Evolutionary conservation across 139 green algal species (phyloP), one percentile per base, ranked within the genome.

Genomic region (Chlamydomonas sp.): DNA sequence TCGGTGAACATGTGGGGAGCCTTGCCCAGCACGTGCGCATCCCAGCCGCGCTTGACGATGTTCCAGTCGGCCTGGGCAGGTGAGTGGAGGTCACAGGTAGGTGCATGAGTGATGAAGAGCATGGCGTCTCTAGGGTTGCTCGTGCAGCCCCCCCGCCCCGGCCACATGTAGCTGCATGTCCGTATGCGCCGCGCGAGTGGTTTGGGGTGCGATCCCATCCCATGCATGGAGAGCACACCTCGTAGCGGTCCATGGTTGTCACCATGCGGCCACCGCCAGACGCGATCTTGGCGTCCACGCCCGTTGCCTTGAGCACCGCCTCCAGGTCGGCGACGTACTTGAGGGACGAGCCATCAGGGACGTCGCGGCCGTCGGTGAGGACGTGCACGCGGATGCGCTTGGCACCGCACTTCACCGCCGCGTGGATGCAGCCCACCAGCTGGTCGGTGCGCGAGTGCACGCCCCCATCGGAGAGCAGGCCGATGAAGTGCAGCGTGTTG

Each of bases 241-340:
- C 93, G 69, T 97, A 98, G 34, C 93, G 85, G 67, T 98, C 93
- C 93, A 98, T 98, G 61, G 91, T 97, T 33, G 97, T 87, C 36
- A 78, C 26, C 93, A 98, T 98, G 76, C 93, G 84, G 2, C 93
- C 93, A 35, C 93, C 93, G 30, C 93, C 93, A 3, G 87, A 95
- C 0, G 93, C 93, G 69, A 98, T 95, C 54, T 83, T 82, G 16
- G 83, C 89, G 72, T 98, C 93, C 58, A 67, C 58, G 36, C 71
- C 76, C 28, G 65, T 58, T 10, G 74, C 65, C 59, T 71, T 66
- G 3, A 97, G 73, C 65, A 90, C 82, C 24, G 76, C 78, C 74
- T 94, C 82, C 71, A 97, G 80, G 65, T 89, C 58, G 33, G 70
- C 49, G 5, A 93, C 66, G 58, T 91, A 97, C 61, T 83, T 67